A percentile compares a stretch with the other conserved stretches of the same genome.
Conservation (phyloP, 2,329 filamentous ascomycete species). For the Thielaviopsis euricoi region DNA sequence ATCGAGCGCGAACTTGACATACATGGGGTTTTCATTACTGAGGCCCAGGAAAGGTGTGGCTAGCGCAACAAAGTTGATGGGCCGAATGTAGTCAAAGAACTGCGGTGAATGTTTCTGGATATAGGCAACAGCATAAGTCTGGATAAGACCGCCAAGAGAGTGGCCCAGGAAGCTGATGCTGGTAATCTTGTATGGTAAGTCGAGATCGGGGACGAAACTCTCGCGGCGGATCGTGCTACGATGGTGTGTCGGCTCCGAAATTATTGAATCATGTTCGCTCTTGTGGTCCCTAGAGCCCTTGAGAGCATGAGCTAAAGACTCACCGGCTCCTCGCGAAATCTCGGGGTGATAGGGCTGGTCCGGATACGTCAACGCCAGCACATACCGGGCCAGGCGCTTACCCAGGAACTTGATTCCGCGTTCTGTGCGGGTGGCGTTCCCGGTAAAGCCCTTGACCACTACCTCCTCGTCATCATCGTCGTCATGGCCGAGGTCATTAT, state of each 20-base stretch:
- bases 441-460: conserved; percentile 75
- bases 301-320: conserved; percentile 25
- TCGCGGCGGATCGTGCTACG: conserved; percentile 20
- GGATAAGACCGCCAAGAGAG: conserved; percentile 75
- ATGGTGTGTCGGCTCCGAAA: not conserved
- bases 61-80: conserved; percentile 78
- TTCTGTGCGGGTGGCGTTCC: conserved; percentile 83
- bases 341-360: conserved; percentile 75
- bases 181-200: conserved; percentile 57
- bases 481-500: conserved; percentile 19
- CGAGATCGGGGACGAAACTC: conserved; percentile 2
- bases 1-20: conserved; percentile 91
- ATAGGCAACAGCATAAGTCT: conserved; percentile 90
- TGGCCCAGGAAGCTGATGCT: conserved; percentile 93
- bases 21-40: conserved; percentile 94
- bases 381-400: conserved; percentile 81
- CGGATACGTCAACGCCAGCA: conserved; percentile 79
- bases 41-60: conserved; percentile 79
- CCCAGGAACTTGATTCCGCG: conserved; percentile 93
- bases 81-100: conserved; percentile 75
- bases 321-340: conserved; percentile 29
- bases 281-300: conserved; percentile 15
- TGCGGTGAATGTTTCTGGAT: conserved; percentile 88
- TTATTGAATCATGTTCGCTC: not conserved
- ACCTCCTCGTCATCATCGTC: conserved; percentile 58